Percentiles rank a stretch among this genome's conserved stretches.
Evolutionary conservation across 1,139 yeast genomes (phyloP).

Genomic region (Keqinozyma sinolaborantium): DNA sequence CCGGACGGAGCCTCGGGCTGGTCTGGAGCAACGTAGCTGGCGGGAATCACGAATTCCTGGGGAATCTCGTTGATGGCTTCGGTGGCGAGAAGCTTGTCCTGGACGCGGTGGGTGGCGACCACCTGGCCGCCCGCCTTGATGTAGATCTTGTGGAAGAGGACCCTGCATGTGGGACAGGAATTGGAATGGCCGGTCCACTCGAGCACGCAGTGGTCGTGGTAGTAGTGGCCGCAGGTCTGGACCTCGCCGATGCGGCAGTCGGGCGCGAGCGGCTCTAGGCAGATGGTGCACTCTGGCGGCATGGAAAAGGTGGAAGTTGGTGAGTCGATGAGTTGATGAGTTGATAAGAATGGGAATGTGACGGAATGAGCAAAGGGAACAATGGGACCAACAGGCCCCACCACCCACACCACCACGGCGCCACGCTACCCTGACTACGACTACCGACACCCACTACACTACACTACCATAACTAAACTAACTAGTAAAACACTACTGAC

Average conservation of each 20-base stretch:
- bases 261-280: constrained; percentile 35
- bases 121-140: constrained; percentile 11
- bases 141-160: constrained; percentile 26
- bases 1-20: constrained; percentile 8
- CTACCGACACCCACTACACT: too few species aligned
- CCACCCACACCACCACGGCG: too few species aligned
- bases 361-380: too few species aligned
- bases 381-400: too few species aligned
- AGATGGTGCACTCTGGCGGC: constrained; percentile 51
- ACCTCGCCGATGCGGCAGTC: constrained; percentile 29
- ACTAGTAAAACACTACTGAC: too few species aligned
- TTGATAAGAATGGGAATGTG: too few species aligned
- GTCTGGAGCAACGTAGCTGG: constrained; percentile 5
- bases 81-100: constrained; percentile 30
- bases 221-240: constrained; percentile 37
- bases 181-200: constrained; percentile 50
- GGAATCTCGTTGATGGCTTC: constrained; percentile 42
- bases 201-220: constrained; percentile 44
- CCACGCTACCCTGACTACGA: too few species aligned
- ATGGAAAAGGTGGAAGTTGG: too few species aligned
- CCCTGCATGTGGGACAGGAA: constrained; percentile 53
- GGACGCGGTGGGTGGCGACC: constrained; percentile 16
- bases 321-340: too few species aligned
- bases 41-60: constrained; percentile 28
- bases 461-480: too few species aligned